Evolutionary conservation across 257 asterid species (phyloP), one percentile per base, ranked within the genome.

Genomic region (Ligustrum vulgare): DNA sequence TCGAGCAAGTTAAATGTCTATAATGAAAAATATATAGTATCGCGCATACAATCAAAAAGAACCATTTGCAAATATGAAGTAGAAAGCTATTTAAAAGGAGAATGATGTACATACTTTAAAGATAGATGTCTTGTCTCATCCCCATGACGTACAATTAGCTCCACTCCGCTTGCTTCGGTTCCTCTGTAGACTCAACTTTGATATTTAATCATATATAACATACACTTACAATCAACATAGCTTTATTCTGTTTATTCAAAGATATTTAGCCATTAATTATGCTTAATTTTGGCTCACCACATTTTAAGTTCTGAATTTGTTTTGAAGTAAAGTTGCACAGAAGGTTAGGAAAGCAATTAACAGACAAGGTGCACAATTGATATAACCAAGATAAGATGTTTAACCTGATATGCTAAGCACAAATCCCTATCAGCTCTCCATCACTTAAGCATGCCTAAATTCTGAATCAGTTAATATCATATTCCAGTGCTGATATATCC

Each of bases 121-220:
- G 87, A 75, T 22, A 93, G 84, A 85, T 84, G 84, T 86, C 86
- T 88, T 58, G 82, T 89, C 89, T 87, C 96, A 13, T 88, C 72
- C 68, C 92, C 97, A 81, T 75, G 94, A 37, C 78, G 91, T 74
- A 93, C 83, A 71, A 84, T 74, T 67, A 95, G 84, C 73, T 91
- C 91, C 78, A 95, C 97, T 73, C 77, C 80, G 82, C 93, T 95
- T 86, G 97, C 99, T 86, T 93, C 99, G 54, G 96, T 88, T 77
- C 99, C 99, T 90, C 99, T 95, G 89, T 80, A 79, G 75, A 85
- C 81, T 73, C 78, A 81, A 66, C 72, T 72, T 78, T 18, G 64
- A 49, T 32, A 65, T 78, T 73, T 28, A 75, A 76, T 84, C 77
- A 79, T 72, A 79, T 72, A 49, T 34, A 68, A 9, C 34, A 25